phyloP scores from a whole-genome alignment of 441 rosid species.

The Gossypium davidsonii region DNA sequence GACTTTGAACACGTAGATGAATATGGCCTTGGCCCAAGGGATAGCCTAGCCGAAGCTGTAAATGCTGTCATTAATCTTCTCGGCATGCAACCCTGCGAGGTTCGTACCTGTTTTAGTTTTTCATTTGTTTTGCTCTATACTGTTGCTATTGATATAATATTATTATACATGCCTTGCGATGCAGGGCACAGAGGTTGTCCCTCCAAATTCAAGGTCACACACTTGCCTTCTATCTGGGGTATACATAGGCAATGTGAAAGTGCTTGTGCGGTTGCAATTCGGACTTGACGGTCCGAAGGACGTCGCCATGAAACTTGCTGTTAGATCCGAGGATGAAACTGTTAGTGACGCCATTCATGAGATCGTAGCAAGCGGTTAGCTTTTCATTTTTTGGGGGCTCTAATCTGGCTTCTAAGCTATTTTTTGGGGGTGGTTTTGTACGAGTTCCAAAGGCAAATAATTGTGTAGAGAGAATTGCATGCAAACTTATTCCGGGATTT shows the following conservation, averaged over 20 bases:
- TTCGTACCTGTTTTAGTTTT: constrained; percentile 16
- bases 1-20: constrained; percentile 79
- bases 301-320: constrained; percentile 82
- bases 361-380: constrained; percentile 77
- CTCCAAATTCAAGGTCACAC: constrained; percentile 91
- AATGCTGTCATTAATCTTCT: constrained; percentile 79
- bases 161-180: too few species aligned
- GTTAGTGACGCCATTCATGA: constrained; percentile 80
- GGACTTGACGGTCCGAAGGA: constrained; percentile 79
- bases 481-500: neutral
- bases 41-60: constrained; percentile 73
- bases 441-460: constrained; percentile 12
- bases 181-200: constrained; percentile 82
- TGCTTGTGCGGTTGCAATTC: constrained; percentile 71
- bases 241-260: constrained; percentile 76
- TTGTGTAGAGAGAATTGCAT: constrained; percentile 16
- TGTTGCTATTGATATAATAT: neutral
- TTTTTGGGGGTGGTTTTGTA: neutral
- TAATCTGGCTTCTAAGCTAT: neutral
- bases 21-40: constrained; percentile 92
- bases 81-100: constrained; percentile 99
- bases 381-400: neutral
- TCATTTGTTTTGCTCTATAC: neutral
- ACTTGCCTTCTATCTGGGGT: constrained; percentile 78
- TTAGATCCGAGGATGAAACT: constrained; percentile 71